Evolutionary conservation across 2,329 filamentous ascomycete species (phyloP).

Genomic region (Pseudopyricularia cyperi): DNA sequence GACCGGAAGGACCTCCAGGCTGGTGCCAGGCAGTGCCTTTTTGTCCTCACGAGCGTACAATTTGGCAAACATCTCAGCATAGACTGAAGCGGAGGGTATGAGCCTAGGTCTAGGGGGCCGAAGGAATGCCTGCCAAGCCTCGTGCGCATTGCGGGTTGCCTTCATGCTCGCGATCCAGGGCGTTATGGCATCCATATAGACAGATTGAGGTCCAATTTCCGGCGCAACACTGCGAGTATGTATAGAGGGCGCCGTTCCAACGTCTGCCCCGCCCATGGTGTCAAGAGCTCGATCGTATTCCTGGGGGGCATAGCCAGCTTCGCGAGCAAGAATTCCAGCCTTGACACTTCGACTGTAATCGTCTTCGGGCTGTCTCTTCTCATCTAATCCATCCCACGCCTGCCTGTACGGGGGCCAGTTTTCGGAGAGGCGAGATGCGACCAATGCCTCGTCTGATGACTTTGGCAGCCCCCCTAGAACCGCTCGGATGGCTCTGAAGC

Average conservation of each 20-base stretch:
- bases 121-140: conserved; percentile 44
- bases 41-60: conserved; percentile 35
- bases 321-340: conserved; percentile 39
- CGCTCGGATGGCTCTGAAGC: conserved; percentile 40
- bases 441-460: conserved; percentile 33
- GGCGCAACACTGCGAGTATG: conserved; percentile 31
- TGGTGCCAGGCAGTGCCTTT: conserved; percentile 9
- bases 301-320: conserved; percentile 38
- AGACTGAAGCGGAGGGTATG: conserved; percentile 29
- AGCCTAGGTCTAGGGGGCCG: conserved; percentile 19
- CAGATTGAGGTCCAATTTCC: not conserved
- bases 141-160: conserved; percentile 45
- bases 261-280: conserved; percentile 37
- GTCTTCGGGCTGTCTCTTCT: conserved; percentile 34
- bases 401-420: conserved; percentile 49
- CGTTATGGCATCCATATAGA: not conserved
- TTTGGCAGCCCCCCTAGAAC: conserved; percentile 42
- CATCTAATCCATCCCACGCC: conserved; percentile 46
- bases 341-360: conserved; percentile 39
- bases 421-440: conserved; percentile 31
- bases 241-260: conserved; percentile 41
- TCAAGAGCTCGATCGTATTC: conserved; percentile 34
- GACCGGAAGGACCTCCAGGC: conserved; percentile 34
- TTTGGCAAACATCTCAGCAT: conserved; percentile 48
- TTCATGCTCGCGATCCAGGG: conserved; percentile 43